Conservation (phyloP, 2,329 filamentous ascomycete genomes). For the Lachnellula suecica region DNA sequence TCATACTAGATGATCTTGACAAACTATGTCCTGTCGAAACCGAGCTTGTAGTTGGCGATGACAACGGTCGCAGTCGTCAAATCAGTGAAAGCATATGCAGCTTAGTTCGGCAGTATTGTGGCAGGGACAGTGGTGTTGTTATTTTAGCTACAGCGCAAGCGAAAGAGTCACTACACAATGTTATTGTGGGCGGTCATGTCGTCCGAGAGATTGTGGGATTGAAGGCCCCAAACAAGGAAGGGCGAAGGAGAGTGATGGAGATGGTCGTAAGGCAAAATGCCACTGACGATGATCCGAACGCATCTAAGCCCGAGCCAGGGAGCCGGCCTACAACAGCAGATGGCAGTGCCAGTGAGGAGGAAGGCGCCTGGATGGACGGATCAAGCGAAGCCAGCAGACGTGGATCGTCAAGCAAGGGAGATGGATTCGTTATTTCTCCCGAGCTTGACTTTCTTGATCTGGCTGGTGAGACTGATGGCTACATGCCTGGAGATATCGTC, state of each 20-base stretch:
- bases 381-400: constrained; percentile 55
- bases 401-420: constrained; percentile 38
- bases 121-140: constrained; percentile 76
- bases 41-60: constrained; percentile 88
- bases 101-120: constrained; percentile 82
- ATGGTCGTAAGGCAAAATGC: constrained; percentile 65
- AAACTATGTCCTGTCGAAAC: constrained; percentile 91
- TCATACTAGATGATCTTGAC: constrained; percentile 91
- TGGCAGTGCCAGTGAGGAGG: constrained; percentile 51
- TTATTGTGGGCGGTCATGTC: constrained; percentile 87
- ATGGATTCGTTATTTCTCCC: constrained; percentile 71
- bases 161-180: constrained; percentile 88
- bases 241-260: constrained; percentile 79
- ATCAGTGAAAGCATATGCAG: constrained; percentile 86
- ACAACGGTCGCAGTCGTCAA: constrained; percentile 89
- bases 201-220: constrained; percentile 87
- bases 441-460: constrained; percentile 89
- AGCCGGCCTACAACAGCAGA: constrained; percentile 55
- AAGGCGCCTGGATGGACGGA: constrained; percentile 75
- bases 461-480: constrained; percentile 91
- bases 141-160: constrained; percentile 87
- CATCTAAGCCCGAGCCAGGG: constrained; percentile 40
- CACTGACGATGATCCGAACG: constrained; percentile 37
- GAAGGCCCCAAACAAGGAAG: constrained; percentile 91
- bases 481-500: constrained; percentile 93